Evolutionary conservation across 352 stramenopile genomes (phyloP), one percentile per base, ranked within the genome.

Genomic region (Salisapilia sapeloensis): DNA sequence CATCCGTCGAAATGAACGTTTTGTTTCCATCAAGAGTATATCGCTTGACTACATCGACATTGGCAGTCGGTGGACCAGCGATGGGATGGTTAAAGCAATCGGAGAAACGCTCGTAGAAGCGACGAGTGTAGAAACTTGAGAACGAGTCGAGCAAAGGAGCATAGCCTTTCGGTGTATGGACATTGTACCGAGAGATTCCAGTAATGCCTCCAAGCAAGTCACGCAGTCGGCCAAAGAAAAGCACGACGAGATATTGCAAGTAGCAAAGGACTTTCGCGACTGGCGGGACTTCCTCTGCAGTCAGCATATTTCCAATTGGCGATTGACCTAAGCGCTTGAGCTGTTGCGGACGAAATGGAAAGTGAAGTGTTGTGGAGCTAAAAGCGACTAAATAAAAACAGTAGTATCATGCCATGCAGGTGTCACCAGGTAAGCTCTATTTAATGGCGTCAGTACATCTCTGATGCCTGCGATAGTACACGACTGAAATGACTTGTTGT

Each of bases 41-140:
- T 25, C 95, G 82, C 54, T 98, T 86, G 32, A 98, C 71, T 5
- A 99, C 82, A 22, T 95, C 65, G 38, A 99, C 97, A 46, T 76
- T 55, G 8, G 93, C 85, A 53, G 46, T 44, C 13, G 75, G 75
- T 1, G 66, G 55, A 1, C 69, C 56, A 2, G 63, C 43, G 3
- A 91, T 65, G 1, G 75, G 75, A 0, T 70, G 75, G 46, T 87
- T 86, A 49, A 86, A 91, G 20, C 74, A 61, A 36, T 86, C 71
- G 52, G 97, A 90, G 34, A 98, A 92, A 13, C 93, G 84, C 57
- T 98, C 90, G 60, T 98, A 99, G 15, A 99, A 65, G 34, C 94
- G 74, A 13, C 96, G 76, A 3, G 89, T 98, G 60, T 98, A 99
- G 41, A 99, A 99, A 55, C 97, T 97, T 43, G 98, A 94, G 60